phyloP scores from a whole-genome alignment of 1,139 yeast genomes.

The Geotrichum australiense region DNA sequence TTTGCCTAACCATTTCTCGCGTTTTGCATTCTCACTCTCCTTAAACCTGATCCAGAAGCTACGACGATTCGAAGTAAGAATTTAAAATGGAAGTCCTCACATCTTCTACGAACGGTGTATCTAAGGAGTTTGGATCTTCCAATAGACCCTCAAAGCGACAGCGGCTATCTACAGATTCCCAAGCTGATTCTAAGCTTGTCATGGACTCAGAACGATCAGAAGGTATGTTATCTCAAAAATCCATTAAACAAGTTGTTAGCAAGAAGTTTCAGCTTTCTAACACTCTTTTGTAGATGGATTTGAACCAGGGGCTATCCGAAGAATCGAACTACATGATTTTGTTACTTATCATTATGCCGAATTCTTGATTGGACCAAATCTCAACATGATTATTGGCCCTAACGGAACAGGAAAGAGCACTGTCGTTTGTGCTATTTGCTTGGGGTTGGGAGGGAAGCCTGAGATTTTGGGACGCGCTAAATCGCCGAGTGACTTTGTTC shows the following conservation, averaged over 20 bases:
- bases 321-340: conserved; percentile 63
- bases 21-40: too few relatives aligned
- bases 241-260: not conserved
- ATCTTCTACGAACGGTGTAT: too few relatives aligned
- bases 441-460: conserved; percentile 80
- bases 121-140: too few relatives aligned
- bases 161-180: too few relatives aligned
- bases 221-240: too few relatives aligned
- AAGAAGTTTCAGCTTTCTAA: not conserved
- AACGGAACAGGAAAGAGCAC: conserved; percentile 97
- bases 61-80: too few relatives aligned
- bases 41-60: too few relatives aligned
- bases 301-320: conserved; percentile 59
- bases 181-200: too few relatives aligned
- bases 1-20: too few relatives aligned
- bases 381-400: conserved; percentile 94
- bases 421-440: conserved; percentile 85
- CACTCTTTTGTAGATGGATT: conserved; percentile 19
- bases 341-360: conserved; percentile 77
- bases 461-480: conserved; percentile 76
- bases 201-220: too few relatives aligned
- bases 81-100: too few relatives aligned
- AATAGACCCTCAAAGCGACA: too few relatives aligned
- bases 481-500: conserved; percentile 61
- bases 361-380: conserved; percentile 70